Base-by-base conservation (phyloP, 495 filamentous ascomycete genomes). In the Immersiella caudata region DNA sequence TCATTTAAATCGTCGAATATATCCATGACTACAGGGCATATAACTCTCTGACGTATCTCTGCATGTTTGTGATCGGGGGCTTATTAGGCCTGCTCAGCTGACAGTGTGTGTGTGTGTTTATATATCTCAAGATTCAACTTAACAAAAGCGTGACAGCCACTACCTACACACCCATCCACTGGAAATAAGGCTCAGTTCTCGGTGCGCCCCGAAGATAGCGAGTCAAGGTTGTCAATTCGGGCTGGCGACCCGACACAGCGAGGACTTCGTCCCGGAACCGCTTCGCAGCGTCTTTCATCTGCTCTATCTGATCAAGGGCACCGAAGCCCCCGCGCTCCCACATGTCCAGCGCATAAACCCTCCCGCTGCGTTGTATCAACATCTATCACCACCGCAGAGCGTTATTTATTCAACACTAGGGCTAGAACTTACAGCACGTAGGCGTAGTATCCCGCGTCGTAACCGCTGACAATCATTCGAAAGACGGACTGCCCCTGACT, bases 401-500 rank as follows among this genome's bases (percentile, higher is more conserved):
- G n/a, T n/a, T n/a, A n/a, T n/a, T n/a, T n/a, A n/a, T n/a, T 59
- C 56, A 54, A 7, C 50, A 54, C 16, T 5, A 22, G 29, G 0
- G 20, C 26, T 0, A 35, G 18, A 18, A 60, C 57, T 36, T 21
- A 60, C 57, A 60, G 57, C 26, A 60, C 57, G 12, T 36, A 60
- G 57, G 26, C 36, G 29, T 60, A 60, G n/a, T 60, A 60, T 3
- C 26, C 25, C 1, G 57, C 57, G 9, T 33, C 25, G 26, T 60
- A 60, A 16, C 57, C 57, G 57, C 26, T 60, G 12, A 60, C 1
- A 33, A 60, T 36, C 26, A 33, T 60, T 2, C 26, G 26, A 36
- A 60, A 60, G 57, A 60, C 57, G 21, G 57, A 60, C 57, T 60
- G 26, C 12, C 57, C 57, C 26, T 60, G 57, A 16, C 26, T 36